These are phyloP conservation scores for Jackrogersella multiformis DNA, from an alignment of 495 filamentous ascomycete genomes.

Conservation along the genomic window DNA sequence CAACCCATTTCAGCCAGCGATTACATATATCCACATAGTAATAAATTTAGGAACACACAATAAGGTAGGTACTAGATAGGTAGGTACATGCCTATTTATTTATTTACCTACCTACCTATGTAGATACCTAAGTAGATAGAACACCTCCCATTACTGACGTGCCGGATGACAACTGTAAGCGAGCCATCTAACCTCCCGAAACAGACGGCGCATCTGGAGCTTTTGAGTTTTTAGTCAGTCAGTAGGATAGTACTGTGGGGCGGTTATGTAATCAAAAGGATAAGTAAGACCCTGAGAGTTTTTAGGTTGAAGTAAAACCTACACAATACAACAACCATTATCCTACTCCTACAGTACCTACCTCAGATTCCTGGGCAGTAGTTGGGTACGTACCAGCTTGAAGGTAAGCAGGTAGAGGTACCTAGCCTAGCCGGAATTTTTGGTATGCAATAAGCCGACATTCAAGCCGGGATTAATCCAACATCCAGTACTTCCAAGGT, in stretches of 20 bases:
- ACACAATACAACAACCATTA: no score
- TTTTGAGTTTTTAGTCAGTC: background rate
- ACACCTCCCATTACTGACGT: slow-evolving; percentile 9
- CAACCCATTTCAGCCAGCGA: slow-evolving; percentile 25
- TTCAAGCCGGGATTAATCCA: slow-evolving; percentile 4
- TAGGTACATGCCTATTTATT: no score
- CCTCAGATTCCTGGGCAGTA: slow-evolving; percentile 5
- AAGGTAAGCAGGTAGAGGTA: no score
- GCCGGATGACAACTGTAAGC: background rate
- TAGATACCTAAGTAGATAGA: slow-evolving; percentile 21
- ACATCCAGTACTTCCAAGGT: background rate
- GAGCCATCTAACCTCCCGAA: background rate
- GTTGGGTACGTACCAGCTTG: no score
- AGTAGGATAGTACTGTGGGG: background rate
- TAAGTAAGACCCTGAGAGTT: no score
- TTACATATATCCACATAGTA: no score
- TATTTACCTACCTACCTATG: slow-evolving; percentile 3
- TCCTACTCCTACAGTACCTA: no score
- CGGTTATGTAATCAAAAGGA: no score
- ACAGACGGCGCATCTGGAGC: background rate
- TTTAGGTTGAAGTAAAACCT: no score
- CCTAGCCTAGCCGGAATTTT: slow-evolving; percentile 25
- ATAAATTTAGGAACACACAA: no score
- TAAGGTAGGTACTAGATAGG: no score
- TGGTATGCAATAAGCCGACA: slow-evolving; percentile 21